A percentile compares a stretch with the other conserved stretches of the same genome.
Evolutionary conservation across 371 early-diverging fungal genomes (phyloP).

Genomic region (Rhizopus delemar): DNA sequence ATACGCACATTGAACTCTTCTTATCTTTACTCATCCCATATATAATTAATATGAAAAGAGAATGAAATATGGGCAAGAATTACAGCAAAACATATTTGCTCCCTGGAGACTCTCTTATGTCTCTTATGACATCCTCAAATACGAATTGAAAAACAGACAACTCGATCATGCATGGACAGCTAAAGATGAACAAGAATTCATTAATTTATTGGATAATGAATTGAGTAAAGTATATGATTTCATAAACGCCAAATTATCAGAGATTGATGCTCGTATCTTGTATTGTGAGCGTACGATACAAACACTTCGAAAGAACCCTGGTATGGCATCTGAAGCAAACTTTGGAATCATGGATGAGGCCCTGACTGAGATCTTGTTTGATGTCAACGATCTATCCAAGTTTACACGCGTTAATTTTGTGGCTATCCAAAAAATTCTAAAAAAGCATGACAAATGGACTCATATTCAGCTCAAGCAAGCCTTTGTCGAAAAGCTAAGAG

Average conservation of each 20-base stretch:
- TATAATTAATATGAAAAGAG: background rate
- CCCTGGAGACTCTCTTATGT: conserved; percentile 27
- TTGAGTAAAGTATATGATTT: conserved; percentile 30
- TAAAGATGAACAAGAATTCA: conserved; percentile 70
- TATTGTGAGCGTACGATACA: conserved; percentile 24
- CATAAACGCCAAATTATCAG: conserved; percentile 17
- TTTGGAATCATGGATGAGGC: conserved; percentile 63
- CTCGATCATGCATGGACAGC: conserved; percentile 46
- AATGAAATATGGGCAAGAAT: conserved; percentile 30
- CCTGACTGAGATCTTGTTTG: conserved; percentile 71
- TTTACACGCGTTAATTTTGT: conserved; percentile 90
- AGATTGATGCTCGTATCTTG: conserved; percentile 20
- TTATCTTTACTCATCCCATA: background rate
- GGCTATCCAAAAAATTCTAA: conserved; percentile 92
- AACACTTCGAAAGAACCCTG: conserved; percentile 7
- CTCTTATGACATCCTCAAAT: conserved; percentile 24
- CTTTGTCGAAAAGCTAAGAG: conserved; percentile 9
- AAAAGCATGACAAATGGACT: conserved; percentile 81
- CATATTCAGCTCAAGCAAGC: conserved; percentile 10
- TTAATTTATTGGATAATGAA: conserved; percentile 37
- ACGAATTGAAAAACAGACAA: conserved; percentile 24
- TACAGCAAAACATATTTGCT: conserved; percentile 21
- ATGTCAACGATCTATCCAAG: conserved; percentile 82
- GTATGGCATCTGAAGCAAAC: conserved; percentile 45
- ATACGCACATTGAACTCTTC: background rate